phyloP scores from a whole-genome alignment of 2,329 filamentous ascomycete species.

The Fusarium incarnatum region DNA sequence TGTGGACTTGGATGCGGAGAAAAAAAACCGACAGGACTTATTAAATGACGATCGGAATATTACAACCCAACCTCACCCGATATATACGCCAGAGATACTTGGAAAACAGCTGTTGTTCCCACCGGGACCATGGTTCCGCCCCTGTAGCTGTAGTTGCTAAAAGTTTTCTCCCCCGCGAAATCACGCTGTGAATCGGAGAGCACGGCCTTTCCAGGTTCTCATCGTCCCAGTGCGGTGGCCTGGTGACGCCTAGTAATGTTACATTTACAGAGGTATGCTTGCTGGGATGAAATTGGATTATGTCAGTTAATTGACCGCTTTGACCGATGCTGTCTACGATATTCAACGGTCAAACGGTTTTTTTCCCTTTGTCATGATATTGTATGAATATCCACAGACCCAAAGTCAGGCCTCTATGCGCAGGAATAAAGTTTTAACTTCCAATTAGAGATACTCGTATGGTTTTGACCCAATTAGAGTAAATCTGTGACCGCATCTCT shows the following conservation, averaged over 20 bases:
- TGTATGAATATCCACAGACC: background rate
- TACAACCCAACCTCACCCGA: background rate
- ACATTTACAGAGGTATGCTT: background rate
- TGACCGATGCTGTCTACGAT: background rate
- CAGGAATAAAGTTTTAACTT: background rate
- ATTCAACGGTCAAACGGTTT: background rate
- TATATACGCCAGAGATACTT: constrained; percentile 4
- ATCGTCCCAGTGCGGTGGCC: constrained; percentile 27
- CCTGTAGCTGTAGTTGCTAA: background rate
- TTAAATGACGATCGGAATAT: background rate
- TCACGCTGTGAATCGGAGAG: constrained; percentile 2
- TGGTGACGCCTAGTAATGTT: constrained; percentile 21
- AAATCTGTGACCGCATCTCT: background rate
- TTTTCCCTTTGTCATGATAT: background rate
- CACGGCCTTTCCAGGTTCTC: background rate
- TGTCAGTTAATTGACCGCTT: background rate
- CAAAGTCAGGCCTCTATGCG: background rate
- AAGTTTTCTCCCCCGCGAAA: constrained; percentile 5
- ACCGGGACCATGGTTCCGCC: constrained; percentile 3
- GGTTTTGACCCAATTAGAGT: background rate
- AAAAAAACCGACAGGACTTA: constrained; percentile 6
- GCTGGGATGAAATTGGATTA: background rate
- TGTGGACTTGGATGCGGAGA: constrained; percentile 28
- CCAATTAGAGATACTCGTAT: background rate
- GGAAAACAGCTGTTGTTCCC: constrained; percentile 9